These are phyloP conservation scores for Chytriomyces hyalinus DNA, from an alignment of 192 early-diverging fungal species.

Conservation along the genomic window DNA sequence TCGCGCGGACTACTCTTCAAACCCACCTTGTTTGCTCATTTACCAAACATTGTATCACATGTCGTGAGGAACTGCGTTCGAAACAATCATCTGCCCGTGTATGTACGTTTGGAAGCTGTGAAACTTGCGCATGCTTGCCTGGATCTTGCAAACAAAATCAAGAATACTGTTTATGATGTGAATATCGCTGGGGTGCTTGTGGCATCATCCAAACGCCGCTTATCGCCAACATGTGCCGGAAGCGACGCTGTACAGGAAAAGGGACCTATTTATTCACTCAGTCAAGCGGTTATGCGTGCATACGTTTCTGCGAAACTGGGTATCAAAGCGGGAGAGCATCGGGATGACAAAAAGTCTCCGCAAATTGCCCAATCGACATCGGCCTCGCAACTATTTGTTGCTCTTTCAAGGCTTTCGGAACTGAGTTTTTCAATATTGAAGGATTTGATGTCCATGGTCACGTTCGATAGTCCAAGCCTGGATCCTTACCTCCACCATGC, in stretches of 20 bases:
- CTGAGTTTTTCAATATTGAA: not conserved
- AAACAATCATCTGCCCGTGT: not conserved
- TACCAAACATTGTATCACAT: not conserved
- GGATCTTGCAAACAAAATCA: slow-evolving; percentile 11
- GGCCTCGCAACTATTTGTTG: not conserved
- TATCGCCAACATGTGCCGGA: not conserved
- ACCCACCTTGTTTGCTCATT: not conserved
- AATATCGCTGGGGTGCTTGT: slow-evolving; percentile 17
- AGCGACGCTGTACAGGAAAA: not conserved
- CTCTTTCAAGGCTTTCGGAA: not conserved
- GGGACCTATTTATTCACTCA: not conserved
- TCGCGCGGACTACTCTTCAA: not conserved
- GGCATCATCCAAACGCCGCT: not conserved
- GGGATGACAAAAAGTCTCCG: not conserved
- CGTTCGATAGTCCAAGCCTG: not conserved
- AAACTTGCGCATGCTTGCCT: not conserved
- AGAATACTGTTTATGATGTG: slow-evolving; percentile 11
- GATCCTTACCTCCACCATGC: not conserved
- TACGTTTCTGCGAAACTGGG: not conserved
- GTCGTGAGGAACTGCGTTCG: not conserved
- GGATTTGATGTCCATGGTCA: not conserved
- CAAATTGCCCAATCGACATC: not conserved
- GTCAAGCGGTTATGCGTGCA: not conserved
- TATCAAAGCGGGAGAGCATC: too few relatives aligned
- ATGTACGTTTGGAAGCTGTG: not conserved